phyloP scores from a whole-genome alignment of 306 rosid species.

The Cotoneaster glaucophyllus region DNA sequence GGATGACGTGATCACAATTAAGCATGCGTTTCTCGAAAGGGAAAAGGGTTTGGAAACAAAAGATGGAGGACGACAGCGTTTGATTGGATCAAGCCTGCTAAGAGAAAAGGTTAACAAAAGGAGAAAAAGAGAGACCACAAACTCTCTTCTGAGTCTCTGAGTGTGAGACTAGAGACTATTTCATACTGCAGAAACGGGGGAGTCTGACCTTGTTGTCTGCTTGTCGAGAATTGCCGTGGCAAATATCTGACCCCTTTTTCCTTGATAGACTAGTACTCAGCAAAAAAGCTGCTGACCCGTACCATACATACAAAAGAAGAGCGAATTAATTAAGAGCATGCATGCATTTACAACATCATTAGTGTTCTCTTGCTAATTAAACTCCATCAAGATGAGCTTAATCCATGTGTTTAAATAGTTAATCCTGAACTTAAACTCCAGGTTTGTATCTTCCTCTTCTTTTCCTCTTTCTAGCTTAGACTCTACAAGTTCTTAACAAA shows the following conservation, averaged over 20 bases:
- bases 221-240: constrained; percentile 69
- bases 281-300: neutral
- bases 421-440: neutral
- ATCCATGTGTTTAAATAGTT: neutral
- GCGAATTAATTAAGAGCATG: neutral
- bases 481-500: neutral
- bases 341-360: neutral
- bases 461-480: neutral
- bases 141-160: neutral
- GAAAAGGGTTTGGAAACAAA: constrained; percentile 40
- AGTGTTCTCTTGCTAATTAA: neutral
- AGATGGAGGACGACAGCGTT: constrained; percentile 31
- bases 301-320: neutral
- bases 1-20: constrained; percentile 60
- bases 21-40: constrained; percentile 71
- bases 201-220: constrained; percentile 54
- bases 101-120: neutral
- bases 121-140: neutral
- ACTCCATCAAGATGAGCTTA: neutral
- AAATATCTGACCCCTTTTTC: constrained; percentile 28
- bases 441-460: neutral
- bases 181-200: constrained; percentile 34
- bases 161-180: neutral
- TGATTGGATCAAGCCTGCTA: constrained; percentile 39
- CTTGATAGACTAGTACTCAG: neutral